Evolutionary conservation across 495 filamentous ascomycete genomes (phyloP).

Genomic region (Amniculicola lignicola): DNA sequence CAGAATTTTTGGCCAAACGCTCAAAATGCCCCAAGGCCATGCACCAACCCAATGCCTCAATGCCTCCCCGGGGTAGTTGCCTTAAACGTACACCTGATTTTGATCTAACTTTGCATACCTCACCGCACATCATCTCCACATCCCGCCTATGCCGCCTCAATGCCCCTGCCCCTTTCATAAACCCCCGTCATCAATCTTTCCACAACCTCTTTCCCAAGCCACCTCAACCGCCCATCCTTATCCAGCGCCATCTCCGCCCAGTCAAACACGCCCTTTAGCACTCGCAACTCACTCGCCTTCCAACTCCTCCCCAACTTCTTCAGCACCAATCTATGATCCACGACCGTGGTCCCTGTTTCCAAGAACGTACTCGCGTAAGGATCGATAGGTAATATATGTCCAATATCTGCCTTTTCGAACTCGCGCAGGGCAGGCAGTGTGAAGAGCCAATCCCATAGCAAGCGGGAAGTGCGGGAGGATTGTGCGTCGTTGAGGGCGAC

Average conservation of each 20-base stretch:
- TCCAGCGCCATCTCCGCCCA: slow-evolving; percentile 62
- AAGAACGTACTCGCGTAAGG: slow-evolving; percentile 29
- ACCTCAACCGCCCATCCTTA: slow-evolving; percentile 40
- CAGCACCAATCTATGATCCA: slow-evolving; percentile 75
- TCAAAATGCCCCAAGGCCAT: too few relatives aligned
- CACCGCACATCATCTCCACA: too few relatives aligned
- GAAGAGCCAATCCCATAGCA: slow-evolving; percentile 75
- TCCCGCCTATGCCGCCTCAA: slow-evolving; percentile 8
- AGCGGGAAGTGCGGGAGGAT: slow-evolving; percentile 23
- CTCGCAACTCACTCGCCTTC: slow-evolving; percentile 66
- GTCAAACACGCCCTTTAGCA: slow-evolving; percentile 73
- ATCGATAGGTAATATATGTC: slow-evolving; percentile 65
- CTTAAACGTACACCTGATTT: too few relatives aligned
- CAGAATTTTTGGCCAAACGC: too few relatives aligned
- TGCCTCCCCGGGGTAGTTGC: too few relatives aligned
- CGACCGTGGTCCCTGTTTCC: slow-evolving; percentile 57
- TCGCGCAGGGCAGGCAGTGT: slow-evolving; percentile 57
- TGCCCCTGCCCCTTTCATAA: slow-evolving; percentile 46
- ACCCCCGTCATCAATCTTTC: slow-evolving; percentile 42
- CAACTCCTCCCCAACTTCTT: slow-evolving; percentile 60
- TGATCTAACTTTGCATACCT: too few relatives aligned
- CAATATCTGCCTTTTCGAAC: slow-evolving; percentile 73
- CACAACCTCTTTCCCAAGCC: slow-evolving; percentile 42
- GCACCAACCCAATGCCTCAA: too few relatives aligned
- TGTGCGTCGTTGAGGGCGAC: slow-evolving; percentile 42